Evolutionary conservation across 164 flowering plant genomes (phyloP).

Genomic region (Houttuynia cordata): DNA sequence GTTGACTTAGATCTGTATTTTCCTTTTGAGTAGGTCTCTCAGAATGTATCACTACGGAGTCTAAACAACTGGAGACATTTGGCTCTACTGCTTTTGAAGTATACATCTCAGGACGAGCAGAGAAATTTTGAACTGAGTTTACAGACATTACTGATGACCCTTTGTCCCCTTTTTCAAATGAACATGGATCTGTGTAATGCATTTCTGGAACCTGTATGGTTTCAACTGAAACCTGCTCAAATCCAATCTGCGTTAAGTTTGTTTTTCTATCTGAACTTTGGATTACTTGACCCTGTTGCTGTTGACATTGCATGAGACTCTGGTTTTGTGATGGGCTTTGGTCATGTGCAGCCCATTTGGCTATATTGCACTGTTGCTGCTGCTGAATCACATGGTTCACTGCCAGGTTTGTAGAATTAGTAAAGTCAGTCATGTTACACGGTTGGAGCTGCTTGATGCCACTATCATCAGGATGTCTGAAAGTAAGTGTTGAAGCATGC

Average conservation of each 20-base stretch:
- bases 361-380: not conserved
- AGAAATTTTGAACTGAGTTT: slow-evolving; percentile 38
- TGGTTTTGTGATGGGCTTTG: not conserved
- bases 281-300: not conserved
- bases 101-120: slow-evolving; percentile 33
- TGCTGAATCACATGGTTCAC: not conserved
- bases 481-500: not conserved
- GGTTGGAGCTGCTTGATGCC: not conserved
- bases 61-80: not conserved
- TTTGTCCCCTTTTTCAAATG: slow-evolving; percentile 30
- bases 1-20: slow-evolving; percentile 16
- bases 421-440: not conserved
- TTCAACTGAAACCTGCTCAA: slow-evolving; percentile 10
- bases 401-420: not conserved
- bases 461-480: not conserved
- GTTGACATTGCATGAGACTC: not conserved
- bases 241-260: slow-evolving; percentile 12
- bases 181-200: slow-evolving; percentile 17
- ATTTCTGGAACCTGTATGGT: slow-evolving; percentile 16
- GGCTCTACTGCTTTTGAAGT: slow-evolving; percentile 17
- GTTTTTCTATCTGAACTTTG: not conserved
- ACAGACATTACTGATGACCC: slow-evolving; percentile 56
- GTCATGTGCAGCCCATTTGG: not conserved
- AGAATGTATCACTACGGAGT: slow-evolving; percentile 9
- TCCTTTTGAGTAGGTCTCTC: slow-evolving; percentile 17